These are phyloP conservation scores for Leccinum arenicola DNA, from an alignment of 768 basidiomycete species.

Conservation along the genomic window DNA sequence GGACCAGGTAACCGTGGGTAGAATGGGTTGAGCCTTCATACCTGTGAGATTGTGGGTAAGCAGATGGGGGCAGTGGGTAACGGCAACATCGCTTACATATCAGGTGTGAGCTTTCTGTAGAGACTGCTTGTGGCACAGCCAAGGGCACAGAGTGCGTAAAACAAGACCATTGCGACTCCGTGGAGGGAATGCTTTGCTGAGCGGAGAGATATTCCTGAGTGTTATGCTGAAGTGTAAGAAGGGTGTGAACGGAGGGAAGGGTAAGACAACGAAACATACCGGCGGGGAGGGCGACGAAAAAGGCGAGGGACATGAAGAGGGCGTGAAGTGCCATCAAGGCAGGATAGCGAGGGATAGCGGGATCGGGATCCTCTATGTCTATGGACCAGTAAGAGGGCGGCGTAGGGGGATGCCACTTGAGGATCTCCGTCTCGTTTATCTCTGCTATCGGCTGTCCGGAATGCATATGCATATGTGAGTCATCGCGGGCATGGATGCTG, in stretches of 20 bases:
- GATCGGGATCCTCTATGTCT: conserved; percentile 60
- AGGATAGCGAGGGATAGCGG: conserved; percentile 49
- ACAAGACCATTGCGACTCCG: conserved; percentile 53
- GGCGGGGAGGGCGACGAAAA: conserved; percentile 78
- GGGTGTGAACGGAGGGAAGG: not conserved
- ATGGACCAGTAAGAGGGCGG: conserved; percentile 82
- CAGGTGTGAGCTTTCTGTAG: conserved; percentile 77
- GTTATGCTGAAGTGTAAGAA: not conserved
- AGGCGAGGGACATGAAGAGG: conserved; percentile 73
- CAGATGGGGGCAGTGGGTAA: conserved; percentile 2
- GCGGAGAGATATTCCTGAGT: conserved; percentile 73
- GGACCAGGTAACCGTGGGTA: conserved; percentile 56
- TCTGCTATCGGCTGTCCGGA: conserved; percentile 49
- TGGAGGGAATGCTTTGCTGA: conserved; percentile 71
- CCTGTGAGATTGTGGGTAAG: conserved; percentile 39
- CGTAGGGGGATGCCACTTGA: conserved; percentile 60
- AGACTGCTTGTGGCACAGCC: conserved; percentile 66
- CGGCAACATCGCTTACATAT: conserved; percentile 57
- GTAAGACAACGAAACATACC: conserved; percentile 44
- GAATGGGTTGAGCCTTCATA: conserved; percentile 67
- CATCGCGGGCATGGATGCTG: conserved; percentile 18
- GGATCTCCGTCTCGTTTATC: conserved; percentile 77
- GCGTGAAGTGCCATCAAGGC: conserved; percentile 72
- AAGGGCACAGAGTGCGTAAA: conserved; percentile 58
- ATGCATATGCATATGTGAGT: conserved; percentile 46